A percentile compares a stretch with the other conserved stretches of the same genome.
phyloP scores from a whole-genome alignment of 2,329 filamentous ascomycete species.

The Colletotrichum horii region DNA sequence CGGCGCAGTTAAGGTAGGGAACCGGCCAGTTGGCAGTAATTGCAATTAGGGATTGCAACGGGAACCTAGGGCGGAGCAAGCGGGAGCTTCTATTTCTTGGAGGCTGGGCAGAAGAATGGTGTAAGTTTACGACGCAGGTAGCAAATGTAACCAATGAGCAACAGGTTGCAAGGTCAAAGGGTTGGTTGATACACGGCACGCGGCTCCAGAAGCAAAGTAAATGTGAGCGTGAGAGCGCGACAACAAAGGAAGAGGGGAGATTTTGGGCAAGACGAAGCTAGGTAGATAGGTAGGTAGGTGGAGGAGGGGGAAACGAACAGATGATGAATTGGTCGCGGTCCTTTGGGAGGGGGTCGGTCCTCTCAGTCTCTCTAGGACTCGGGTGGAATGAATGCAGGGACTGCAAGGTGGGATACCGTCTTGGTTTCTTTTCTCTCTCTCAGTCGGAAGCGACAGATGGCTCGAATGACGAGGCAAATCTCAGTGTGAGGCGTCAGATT shows the following conservation, averaged over 20 bases:
- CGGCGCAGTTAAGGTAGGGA: neutral
- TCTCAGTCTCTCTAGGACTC: neutral
- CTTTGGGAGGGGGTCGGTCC: neutral
- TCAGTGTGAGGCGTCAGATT: neutral
- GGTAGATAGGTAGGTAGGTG: neutral
- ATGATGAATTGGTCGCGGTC: conserved; percentile 5
- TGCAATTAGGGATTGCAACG: neutral
- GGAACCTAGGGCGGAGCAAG: neutral
- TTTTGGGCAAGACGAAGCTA: neutral
- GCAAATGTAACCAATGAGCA: conserved; percentile 9
- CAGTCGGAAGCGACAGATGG: conserved; percentile 4
- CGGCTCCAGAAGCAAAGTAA: neutral
- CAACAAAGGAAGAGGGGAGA: conserved; percentile 6
- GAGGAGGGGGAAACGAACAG: conserved; percentile 10
- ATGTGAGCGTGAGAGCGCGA: neutral
- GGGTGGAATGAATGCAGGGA: neutral
- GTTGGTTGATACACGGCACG: neutral
- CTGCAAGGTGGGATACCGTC: neutral
- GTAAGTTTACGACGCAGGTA: conserved; percentile 15
- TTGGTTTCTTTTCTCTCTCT: neutral
- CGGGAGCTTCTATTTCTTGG: conserved; percentile 15
- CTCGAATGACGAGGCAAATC: neutral
- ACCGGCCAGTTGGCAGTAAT: neutral
- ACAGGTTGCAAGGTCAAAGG: conserved; percentile 11
- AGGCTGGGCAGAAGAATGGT: conserved; percentile 3